Conservation (phyloP, 768 basidiomycete species). For the Melanogaster broomeanus region DNA sequence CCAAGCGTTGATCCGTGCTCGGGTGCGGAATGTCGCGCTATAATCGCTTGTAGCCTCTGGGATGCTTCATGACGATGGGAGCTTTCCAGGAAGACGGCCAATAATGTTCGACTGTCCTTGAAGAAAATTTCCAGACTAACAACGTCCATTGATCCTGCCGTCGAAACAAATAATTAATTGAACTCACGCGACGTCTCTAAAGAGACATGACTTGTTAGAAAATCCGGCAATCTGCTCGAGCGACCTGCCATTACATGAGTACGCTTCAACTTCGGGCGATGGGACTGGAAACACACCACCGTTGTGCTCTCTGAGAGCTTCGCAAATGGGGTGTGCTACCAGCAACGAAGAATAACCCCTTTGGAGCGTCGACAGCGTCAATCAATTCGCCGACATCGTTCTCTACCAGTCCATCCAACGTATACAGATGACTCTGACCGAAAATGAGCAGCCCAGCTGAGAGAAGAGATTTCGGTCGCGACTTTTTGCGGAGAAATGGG, state of each 20-base stretch:
- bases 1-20: constrained; percentile 44
- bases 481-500: not conserved
- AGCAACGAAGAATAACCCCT: constrained; percentile 78
- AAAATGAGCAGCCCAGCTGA: constrained; percentile 84
- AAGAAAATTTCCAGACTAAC: constrained; percentile 87
- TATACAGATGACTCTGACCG: constrained; percentile 82
- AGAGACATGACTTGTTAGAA: constrained; percentile 83
- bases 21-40: constrained; percentile 42
- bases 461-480: constrained; percentile 23
- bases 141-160: not conserved
- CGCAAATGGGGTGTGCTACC: constrained; percentile 82
- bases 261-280: not conserved
- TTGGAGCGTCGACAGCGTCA: constrained; percentile 83
- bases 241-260: constrained; percentile 47
- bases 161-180: not conserved
- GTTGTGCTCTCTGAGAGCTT: constrained; percentile 75
- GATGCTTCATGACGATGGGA: constrained; percentile 62
- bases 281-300: constrained; percentile 60
- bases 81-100: constrained; percentile 79
- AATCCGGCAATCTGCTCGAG: constrained; percentile 77
- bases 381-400: constrained; percentile 87
- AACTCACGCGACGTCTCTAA: constrained; percentile 87
- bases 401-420: constrained; percentile 88
- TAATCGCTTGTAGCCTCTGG: constrained; percentile 50
- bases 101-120: constrained; percentile 84